phyloP scores from a whole-genome alignment of 176 grass and related monocot genomes.

The Paspalum vaginatum region DNA sequence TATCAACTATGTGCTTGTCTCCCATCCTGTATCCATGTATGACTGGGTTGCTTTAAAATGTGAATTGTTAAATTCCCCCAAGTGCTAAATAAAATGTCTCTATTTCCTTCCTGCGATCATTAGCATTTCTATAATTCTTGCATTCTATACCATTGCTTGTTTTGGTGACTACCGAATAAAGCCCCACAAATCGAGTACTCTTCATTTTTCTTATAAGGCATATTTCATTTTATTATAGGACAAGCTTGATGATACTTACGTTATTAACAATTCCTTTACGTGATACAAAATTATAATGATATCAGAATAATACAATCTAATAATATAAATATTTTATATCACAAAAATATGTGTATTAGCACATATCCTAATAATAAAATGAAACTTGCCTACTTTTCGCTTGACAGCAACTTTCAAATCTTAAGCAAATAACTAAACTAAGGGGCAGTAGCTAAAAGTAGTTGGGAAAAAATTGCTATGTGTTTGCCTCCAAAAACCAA shows the following conservation, averaged over 20 bases:
- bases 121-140: neutral
- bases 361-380: neutral
- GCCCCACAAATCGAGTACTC: too few relatives aligned
- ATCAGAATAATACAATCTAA: neutral
- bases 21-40: neutral
- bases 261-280: neutral
- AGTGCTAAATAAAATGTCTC: too few relatives aligned
- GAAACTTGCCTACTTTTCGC: constrained; percentile 18
- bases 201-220: neutral
- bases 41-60: neutral
- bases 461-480: constrained; percentile 8
- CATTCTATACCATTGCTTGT: neutral
- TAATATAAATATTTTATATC: neutral
- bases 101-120: too few relatives aligned
- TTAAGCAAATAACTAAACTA: neutral
- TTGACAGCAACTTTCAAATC: neutral
- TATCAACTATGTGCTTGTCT: neutral
- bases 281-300: neutral
- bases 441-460: neutral
- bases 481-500: constrained; percentile 47
- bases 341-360: too few relatives aligned
- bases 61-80: too few relatives aligned
- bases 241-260: neutral
- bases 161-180: too few relatives aligned
- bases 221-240: neutral